Evolutionary conservation across 106 monocot species (phyloP).

Genomic region (Dendrobium officinale): DNA sequence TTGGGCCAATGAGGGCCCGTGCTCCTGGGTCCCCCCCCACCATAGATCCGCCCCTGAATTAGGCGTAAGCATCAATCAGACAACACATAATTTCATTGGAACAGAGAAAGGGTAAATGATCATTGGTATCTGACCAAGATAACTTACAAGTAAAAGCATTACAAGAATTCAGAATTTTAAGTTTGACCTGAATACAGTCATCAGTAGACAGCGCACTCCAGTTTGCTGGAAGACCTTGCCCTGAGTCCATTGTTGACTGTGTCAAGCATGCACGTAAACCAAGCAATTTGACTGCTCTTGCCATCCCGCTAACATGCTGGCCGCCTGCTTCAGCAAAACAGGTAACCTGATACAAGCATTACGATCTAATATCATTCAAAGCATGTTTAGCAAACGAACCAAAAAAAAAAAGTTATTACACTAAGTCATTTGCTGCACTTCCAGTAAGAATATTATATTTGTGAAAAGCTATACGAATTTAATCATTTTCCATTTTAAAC

Average conservation of each 20-base stretch:
- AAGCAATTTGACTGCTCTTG: conserved; percentile 65
- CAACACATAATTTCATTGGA: background rate
- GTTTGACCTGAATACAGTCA: conserved; percentile 63
- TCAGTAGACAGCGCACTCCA: conserved; percentile 60
- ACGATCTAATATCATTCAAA: background rate
- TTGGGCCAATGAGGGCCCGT: too few species aligned
- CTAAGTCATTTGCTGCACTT: background rate
- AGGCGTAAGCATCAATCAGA: too few species aligned
- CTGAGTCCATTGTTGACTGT: conserved; percentile 86
- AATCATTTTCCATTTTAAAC: background rate
- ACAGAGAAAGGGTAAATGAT: background rate
- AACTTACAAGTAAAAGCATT: background rate
- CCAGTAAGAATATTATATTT: background rate
- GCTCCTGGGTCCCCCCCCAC: too few species aligned
- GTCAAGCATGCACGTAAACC: conserved; percentile 85
- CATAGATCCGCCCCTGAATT: too few species aligned
- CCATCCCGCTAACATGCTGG: conserved; percentile 82
- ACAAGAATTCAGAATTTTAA: background rate
- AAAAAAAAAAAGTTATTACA: background rate
- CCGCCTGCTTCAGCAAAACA: conserved; percentile 98
- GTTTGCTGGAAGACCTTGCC: conserved; percentile 61
- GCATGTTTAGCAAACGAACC: background rate
- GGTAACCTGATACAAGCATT: conserved; percentile 52
- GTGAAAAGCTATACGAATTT: background rate
- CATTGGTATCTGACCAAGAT: background rate